Conservation (phyloP, 257 asterid species). For the Solanum tarapatanum region DNA sequence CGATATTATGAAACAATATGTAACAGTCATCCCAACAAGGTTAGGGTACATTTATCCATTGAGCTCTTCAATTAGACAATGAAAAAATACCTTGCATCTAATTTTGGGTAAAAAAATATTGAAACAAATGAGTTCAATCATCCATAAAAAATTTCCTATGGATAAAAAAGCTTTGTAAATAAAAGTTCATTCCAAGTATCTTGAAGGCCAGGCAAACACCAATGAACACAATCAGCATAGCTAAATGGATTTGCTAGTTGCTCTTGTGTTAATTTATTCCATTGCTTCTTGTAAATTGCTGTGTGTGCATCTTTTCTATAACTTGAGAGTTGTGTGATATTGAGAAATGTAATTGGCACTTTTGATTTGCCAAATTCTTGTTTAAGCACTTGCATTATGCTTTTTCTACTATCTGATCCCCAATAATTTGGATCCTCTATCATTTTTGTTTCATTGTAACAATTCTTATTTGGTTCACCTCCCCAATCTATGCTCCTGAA, state of each 20-base stretch:
- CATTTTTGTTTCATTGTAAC: not conserved
- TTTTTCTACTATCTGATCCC: not conserved
- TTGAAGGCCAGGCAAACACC: conserved; percentile 55
- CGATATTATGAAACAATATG: not conserved
- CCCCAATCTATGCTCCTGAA: conserved; percentile 1
- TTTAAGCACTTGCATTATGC: not conserved
- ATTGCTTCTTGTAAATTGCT: conserved; percentile 45
- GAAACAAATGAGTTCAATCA: not conserved
- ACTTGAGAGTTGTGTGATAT: conserved; percentile 52
- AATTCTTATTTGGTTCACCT: not conserved
- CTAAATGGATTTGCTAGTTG: conserved; percentile 37
- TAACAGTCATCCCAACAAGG: not conserved
- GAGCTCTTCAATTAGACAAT: not conserved
- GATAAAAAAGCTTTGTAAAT: not conserved
- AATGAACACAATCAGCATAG: conserved; percentile 76
- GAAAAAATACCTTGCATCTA: not conserved
- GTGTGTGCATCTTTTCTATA: conserved; percentile 67
- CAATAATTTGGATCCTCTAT: not conserved
- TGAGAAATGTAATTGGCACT: conserved; percentile 47
- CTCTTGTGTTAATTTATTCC: conserved; percentile 28
- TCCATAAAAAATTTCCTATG: not conserved
- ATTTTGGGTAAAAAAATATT: not conserved
- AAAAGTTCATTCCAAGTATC: conserved; percentile 2
- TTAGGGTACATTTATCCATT: not conserved
- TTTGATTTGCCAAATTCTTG: conserved; percentile 14